Base-by-base conservation (phyloP, 169 alveolate species). In the Besnoitia besnoiti region DNA sequence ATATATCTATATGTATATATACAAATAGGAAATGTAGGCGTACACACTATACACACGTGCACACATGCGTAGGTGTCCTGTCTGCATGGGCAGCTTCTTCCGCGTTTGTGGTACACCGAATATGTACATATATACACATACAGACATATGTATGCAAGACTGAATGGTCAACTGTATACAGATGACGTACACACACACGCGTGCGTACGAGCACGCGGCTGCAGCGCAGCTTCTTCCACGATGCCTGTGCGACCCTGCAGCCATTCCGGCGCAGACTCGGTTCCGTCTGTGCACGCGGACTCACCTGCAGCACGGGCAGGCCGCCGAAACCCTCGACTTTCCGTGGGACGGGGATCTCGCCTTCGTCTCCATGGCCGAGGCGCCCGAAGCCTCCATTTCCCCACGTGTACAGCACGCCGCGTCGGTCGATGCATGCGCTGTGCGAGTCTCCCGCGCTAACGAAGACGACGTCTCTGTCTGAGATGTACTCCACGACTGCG, bases 381-480 rank as follows among this genome's bases (percentile, higher is more conserved):
- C 96, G 95, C 37, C 97, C 98, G 51, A 95, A 96, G 67, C 93
- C 94, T 0, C 98, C 97, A 82, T 93, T 92, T 7, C 99, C 99
- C 98, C 98, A 97, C 35, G 99, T 97, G 90, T 95, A 97, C 24
- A 97, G 96, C 51, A 94, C 89, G 33, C 98, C 97, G 47, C 88
- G 93, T 35, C 97, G 75, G 91, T 97, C 98, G 50, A 97, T 84
- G 89, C 98, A 97, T 1, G 98, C 98, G 73, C 98, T 95, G 87
- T 97, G 99, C 0, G 98, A 85, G 47, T 96, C 97, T 0, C 98
- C 98, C 0, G 98, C 94, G 30, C 98, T 95, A 37, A 97, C 97
- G 40, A 92, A 95, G 24, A 84, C 87, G 61, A 97, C 90, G 46
- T 61, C 90, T 30, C 47, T 75, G 35, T 79, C 93, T 88, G 24